A percentile compares a stretch with the other conserved stretches of the same genome.
These are phyloP conservation scores for Globisporangium nodosum DNA, from an alignment of 352 stramenopile genomes.

Conservation along the genomic window DNA sequence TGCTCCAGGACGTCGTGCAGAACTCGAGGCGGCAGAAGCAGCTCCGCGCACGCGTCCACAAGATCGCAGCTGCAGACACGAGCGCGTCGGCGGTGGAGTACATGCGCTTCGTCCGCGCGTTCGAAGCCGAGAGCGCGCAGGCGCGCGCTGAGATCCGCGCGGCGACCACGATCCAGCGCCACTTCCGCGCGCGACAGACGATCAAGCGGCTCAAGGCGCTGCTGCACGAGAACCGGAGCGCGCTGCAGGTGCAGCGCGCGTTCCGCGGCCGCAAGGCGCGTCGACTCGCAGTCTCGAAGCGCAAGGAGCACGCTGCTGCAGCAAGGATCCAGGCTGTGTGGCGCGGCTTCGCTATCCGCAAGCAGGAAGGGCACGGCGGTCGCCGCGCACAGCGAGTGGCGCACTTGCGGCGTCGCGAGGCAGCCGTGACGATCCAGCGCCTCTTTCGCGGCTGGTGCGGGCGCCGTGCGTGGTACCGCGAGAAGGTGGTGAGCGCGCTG, in stretches of 20 bases:
- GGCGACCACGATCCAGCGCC: constrained; percentile 55
- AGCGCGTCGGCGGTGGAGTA: constrained; percentile 64
- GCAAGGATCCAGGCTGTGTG: constrained; percentile 50
- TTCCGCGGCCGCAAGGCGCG: constrained; percentile 57
- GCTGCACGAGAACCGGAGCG: constrained; percentile 52
- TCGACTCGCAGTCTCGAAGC: constrained; percentile 21
- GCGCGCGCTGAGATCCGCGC: constrained; percentile 38
- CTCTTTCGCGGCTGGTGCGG: constrained; percentile 45
- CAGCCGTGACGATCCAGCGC: constrained; percentile 43
- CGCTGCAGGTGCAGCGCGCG: constrained; percentile 51
- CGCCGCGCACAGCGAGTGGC: constrained; percentile 14
- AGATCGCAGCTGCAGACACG: constrained; percentile 28
- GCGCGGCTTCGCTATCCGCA: constrained; percentile 30
- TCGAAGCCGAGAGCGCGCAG: constrained; percentile 56
- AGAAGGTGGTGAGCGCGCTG: constrained; percentile 37
- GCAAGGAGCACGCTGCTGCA: constrained; percentile 28
- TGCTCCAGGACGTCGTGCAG: constrained; percentile 71
- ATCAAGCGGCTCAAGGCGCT: constrained; percentile 33
- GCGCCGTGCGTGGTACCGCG: constrained; percentile 31
- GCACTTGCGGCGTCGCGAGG: constrained; percentile 19
- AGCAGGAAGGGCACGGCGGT: constrained; percentile 19
- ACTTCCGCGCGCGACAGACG: constrained; percentile 47
- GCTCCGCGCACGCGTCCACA: constrained; percentile 48
- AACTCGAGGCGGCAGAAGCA: constrained; percentile 59
- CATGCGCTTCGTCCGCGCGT: constrained; percentile 60